These are phyloP conservation scores for Xylaria sp. DNA, from an alignment of 2,329 filamentous ascomycete species.

Conservation along the genomic window DNA sequence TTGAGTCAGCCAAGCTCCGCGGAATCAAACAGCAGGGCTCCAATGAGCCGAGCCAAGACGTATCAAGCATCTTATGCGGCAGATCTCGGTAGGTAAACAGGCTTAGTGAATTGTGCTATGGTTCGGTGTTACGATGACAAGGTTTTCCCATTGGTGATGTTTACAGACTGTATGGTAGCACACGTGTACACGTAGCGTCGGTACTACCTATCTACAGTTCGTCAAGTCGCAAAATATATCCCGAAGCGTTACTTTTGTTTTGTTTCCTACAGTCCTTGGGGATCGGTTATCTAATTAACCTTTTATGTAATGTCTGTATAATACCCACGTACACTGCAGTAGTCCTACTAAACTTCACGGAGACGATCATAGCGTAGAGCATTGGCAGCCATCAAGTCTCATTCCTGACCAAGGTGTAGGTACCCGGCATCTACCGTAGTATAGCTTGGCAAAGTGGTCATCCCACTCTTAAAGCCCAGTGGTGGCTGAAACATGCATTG, in stretches of 20 bases:
- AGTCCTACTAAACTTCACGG: neutral
- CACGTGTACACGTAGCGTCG: neutral
- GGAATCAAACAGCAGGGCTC: slow-evolving; percentile 7
- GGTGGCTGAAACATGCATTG: neutral
- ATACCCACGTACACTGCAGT: neutral
- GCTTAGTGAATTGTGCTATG: slow-evolving; percentile 5
- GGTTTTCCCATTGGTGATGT: neutral
- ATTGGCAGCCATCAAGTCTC: neutral
- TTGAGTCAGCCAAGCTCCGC: neutral
- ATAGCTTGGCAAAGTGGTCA: slow-evolving; percentile 11
- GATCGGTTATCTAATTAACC: neutral
- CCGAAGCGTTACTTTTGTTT: no score
- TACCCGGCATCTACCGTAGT: neutral
- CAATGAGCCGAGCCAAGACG: neutral
- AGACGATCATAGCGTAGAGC: neutral
- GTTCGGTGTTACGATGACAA: neutral
- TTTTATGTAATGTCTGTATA: no score
- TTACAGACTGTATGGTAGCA: neutral
- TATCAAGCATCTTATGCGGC: slow-evolving; percentile 1
- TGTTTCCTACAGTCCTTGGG: neutral
- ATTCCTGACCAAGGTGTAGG: neutral
- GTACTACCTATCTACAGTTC: no score
- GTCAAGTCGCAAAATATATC: neutral
- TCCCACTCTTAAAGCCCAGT: no score
- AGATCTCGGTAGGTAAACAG: slow-evolving; percentile 17